phyloP scores from a whole-genome alignment of 176 grass and related monocot species.

The Oropetium thomaeum region DNA sequence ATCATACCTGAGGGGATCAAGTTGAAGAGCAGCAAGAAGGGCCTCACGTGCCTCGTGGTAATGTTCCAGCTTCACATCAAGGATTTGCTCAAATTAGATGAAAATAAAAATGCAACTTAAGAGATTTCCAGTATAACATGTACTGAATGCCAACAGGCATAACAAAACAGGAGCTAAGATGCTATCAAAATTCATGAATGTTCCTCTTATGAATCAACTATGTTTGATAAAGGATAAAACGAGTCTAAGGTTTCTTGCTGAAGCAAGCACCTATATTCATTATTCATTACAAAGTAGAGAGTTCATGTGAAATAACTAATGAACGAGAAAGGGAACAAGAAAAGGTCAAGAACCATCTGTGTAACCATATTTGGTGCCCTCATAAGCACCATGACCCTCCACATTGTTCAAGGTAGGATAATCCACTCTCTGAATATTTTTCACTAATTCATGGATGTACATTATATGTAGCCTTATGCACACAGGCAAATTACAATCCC shows the following conservation, averaged over 20 bases:
- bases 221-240: constrained; percentile 11
- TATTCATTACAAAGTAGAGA: background rate
- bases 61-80: constrained; percentile 63
- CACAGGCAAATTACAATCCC: background rate
- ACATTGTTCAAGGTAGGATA: background rate
- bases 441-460: background rate
- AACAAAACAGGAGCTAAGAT: background rate
- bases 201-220: background rate
- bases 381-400: background rate
- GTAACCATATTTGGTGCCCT: background rate
- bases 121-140: background rate
- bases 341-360: background rate
- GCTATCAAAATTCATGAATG: background rate
- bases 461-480: background rate
- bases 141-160: background rate
- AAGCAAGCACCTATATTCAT: background rate
- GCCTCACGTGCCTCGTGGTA: constrained; percentile 75
- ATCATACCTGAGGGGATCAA: constrained; percentile 84
- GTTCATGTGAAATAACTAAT: background rate
- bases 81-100: constrained; percentile 16
- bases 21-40: constrained; percentile 86
- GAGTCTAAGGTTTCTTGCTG: background rate
- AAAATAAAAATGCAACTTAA: constrained; percentile 1
- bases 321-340: background rate
- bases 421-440: background rate